Evolutionary conservation across 371 early-diverging fungal species (phyloP), one percentile per base, ranked within the genome.

Genomic region (Apophysomyces ossiformis): DNA sequence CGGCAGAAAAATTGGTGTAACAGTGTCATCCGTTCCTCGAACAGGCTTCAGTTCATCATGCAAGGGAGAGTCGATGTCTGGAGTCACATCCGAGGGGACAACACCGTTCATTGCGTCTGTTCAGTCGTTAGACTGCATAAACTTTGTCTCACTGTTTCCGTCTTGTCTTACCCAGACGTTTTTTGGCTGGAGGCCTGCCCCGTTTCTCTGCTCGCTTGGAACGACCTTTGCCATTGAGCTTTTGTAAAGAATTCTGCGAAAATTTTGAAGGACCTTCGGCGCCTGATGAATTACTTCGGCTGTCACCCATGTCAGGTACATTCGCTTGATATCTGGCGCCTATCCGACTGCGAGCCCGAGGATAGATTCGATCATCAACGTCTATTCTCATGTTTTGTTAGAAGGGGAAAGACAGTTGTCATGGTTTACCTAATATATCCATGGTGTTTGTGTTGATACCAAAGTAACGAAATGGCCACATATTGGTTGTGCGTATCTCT

Each of bases 401-500:
- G 12, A 2, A 18, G n/a, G n/a, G 8, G 37, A 15, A 41, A 47
- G 47, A 37, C n/a, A 59, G 32, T 37, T 7, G 37, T n/a, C 9
- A 46, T 32, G 16, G 45, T 2, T 32, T 85, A 84, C 90, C 89
- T 61, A 91, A 73, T 37, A 91, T 85, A 45, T 90, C 92, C 15
- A 84, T 79, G 26, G 89, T 75, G 39, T 90, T 83, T 4, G 90
- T 87, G 66, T 92, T 85, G 4, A 77, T 79, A n/a, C 94, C 94
- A 82, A 93, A 93, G 66, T 95, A 95, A 9, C 95, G 85, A 69
- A 90, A 95, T 9, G 96, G 96, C 92, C 92, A 95, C 85, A 88
- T 80, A 50, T 86, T 76, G 2, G 86, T 85, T 80, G 81, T 83
- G 32, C 67, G 73, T 16, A 66, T 67, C 57, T 68, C 61, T 65